phyloP scores from a whole-genome alignment of 257 asterid genomes.

The Solanum corneliomulleri region DNA sequence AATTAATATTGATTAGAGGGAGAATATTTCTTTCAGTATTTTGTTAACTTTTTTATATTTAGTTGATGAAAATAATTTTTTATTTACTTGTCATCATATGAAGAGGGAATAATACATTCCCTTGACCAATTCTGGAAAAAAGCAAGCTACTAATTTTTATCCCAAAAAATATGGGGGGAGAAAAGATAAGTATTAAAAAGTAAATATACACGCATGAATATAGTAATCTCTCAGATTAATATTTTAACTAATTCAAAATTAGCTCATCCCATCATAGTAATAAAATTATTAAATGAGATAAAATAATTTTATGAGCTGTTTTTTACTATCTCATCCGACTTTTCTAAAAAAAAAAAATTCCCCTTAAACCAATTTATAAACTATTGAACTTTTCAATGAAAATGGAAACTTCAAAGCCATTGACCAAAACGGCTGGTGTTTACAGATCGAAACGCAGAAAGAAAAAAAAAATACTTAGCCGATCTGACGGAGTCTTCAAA shows the following conservation, averaged over 20 bases:
- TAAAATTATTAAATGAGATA: neutral
- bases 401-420: neutral
- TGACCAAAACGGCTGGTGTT: neutral
- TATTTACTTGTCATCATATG: neutral
- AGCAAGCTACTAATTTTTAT: too few species aligned
- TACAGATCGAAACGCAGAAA: neutral
- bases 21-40: neutral
- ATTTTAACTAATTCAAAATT: too few species aligned
- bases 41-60: neutral
- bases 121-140: neutral
- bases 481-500: neutral
- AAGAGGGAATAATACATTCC: neutral
- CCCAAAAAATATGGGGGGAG: too few species aligned
- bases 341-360: neutral
- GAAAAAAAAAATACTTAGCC: neutral
- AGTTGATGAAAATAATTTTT: neutral
- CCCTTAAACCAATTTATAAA: neutral
- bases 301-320: neutral
- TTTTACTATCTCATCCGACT: neutral
- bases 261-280: neutral
- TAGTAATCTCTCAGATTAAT: neutral
- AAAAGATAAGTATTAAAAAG: too few species aligned
- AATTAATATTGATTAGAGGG: neutral
- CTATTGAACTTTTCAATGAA: neutral
- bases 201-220: too few species aligned